Percentiles rank a stretch among this genome's conserved stretches.
Conservation (phyloP, 371 early-diverging fungal species). For the Parasitella parasitica region DNA sequence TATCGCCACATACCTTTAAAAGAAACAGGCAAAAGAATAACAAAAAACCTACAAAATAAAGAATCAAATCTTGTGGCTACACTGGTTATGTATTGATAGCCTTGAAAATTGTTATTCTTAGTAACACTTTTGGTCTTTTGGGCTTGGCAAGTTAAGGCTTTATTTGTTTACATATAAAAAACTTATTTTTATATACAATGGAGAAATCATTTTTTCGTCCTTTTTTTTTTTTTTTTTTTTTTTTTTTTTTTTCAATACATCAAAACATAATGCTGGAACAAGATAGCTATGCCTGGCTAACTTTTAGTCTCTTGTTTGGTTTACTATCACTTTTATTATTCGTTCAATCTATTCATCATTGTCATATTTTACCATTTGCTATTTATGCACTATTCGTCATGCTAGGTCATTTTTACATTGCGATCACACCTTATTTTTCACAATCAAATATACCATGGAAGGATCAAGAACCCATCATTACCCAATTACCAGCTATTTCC, state of each 20-base stretch:
- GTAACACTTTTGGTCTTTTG: not conserved
- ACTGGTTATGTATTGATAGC: not conserved
- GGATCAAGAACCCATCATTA: constrained; percentile 20
- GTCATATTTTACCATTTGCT: constrained; percentile 13
- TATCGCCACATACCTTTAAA: too few relatives aligned
- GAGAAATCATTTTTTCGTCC: not conserved
- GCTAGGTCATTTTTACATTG: not conserved
- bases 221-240: not conserved
- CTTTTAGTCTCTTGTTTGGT: constrained; percentile 2
- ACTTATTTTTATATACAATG: constrained; percentile 1
- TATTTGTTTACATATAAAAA: not conserved
- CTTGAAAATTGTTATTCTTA: not conserved
- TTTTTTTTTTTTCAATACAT: not conserved
- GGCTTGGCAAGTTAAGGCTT: constrained; percentile 1
- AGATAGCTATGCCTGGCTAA: constrained; percentile 5
- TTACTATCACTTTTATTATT: not conserved
- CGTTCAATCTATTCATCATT: not conserved
- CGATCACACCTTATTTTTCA: not conserved
- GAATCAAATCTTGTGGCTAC: not conserved
- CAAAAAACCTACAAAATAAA: too few relatives aligned
- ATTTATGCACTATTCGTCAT: not conserved
- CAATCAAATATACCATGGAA: constrained; percentile 12
- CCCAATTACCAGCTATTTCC: constrained; percentile 28
- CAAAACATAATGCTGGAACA: constrained; percentile 5
- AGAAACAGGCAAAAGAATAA: too few relatives aligned